Conservation (phyloP, 768 basidiomycete genomes). For the Psilocybe cyanescens region DNA sequence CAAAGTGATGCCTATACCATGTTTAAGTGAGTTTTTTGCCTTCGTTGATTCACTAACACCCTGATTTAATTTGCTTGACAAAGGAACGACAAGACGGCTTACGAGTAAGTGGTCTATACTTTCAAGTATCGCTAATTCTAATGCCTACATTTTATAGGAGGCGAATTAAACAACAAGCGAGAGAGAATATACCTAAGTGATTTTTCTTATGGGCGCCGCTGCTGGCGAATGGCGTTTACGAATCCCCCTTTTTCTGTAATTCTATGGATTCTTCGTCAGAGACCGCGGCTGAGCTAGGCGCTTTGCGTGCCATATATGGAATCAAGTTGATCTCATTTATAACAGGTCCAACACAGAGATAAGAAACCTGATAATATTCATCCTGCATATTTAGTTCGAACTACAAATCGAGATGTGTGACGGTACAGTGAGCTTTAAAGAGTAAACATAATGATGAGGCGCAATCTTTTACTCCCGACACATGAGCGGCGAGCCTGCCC, state of each 20-base stretch:
- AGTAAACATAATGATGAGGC: neutral
- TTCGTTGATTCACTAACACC: neutral
- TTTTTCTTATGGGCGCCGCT: neutral
- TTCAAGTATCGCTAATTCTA: constrained; percentile 3
- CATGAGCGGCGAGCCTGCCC: too few relatives aligned
- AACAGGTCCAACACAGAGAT: too few relatives aligned
- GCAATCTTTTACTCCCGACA: too few relatives aligned
- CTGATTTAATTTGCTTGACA: constrained; percentile 5
- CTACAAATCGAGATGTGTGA: too few relatives aligned
- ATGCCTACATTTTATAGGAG: constrained; percentile 48
- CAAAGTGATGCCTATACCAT: constrained; percentile 98
- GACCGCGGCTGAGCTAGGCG: neutral
- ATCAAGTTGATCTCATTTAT: too few relatives aligned
- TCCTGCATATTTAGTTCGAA: too few relatives aligned
- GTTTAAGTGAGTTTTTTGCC: constrained; percentile 79
- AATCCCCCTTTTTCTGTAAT: neutral
- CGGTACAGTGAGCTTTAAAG: neutral
- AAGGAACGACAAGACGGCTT: constrained; percentile 93
- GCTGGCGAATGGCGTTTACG: neutral
- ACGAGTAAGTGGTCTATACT: constrained; percentile 64
- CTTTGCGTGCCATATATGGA: neutral
- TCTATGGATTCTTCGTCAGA: neutral
- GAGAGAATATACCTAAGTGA: constrained; percentile 89
- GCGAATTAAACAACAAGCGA: constrained; percentile 82
- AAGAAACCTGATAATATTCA: too few relatives aligned